Evolutionary conservation across 2,329 filamentous ascomycete species (phyloP).

Genomic region (Chrysoporthe austroafricana): DNA sequence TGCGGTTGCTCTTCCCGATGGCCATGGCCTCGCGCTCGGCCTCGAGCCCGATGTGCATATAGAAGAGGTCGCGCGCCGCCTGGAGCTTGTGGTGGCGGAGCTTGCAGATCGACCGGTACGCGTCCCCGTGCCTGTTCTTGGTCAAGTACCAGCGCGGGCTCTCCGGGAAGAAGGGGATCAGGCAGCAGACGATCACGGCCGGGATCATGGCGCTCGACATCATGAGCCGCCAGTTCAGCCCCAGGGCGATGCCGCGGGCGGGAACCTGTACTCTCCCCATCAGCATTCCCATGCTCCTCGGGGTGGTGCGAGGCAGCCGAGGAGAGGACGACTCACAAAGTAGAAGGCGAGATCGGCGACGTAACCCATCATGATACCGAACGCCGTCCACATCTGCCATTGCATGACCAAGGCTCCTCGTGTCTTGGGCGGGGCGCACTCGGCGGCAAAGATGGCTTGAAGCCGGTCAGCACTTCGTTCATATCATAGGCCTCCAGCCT

Average conservation of each 20-base stretch:
- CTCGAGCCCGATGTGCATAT: conserved; percentile 61
- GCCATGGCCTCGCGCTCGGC: conserved; percentile 57
- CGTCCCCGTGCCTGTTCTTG: conserved; percentile 50
- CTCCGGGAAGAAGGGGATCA: conserved; percentile 56
- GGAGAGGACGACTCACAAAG: conserved; percentile 38
- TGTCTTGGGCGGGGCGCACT: conserved; percentile 65
- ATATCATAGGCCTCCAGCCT: conserved; percentile 3
- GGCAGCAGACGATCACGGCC: conserved; percentile 57
- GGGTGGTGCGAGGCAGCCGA: not conserved
- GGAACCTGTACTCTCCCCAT: conserved; percentile 35
- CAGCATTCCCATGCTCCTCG: not conserved
- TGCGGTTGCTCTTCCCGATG: conserved; percentile 49
- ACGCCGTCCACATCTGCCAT: conserved; percentile 50
- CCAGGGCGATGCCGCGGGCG: conserved; percentile 54
- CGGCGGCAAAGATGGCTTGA: conserved; percentile 67
- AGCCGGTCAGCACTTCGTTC: not conserved
- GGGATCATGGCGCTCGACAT: conserved; percentile 69
- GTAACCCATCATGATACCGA: conserved; percentile 62
- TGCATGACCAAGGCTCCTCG: conserved; percentile 72
- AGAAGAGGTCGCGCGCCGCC: conserved; percentile 59
- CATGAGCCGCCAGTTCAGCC: conserved; percentile 70
- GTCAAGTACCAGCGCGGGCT: conserved; percentile 56
- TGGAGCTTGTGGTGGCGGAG: conserved; percentile 57
- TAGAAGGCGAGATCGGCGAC: conserved; percentile 66
- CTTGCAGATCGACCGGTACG: conserved; percentile 49